phyloP scores from a whole-genome alignment of 345 rosid genomes.

The Firmiana major region DNA sequence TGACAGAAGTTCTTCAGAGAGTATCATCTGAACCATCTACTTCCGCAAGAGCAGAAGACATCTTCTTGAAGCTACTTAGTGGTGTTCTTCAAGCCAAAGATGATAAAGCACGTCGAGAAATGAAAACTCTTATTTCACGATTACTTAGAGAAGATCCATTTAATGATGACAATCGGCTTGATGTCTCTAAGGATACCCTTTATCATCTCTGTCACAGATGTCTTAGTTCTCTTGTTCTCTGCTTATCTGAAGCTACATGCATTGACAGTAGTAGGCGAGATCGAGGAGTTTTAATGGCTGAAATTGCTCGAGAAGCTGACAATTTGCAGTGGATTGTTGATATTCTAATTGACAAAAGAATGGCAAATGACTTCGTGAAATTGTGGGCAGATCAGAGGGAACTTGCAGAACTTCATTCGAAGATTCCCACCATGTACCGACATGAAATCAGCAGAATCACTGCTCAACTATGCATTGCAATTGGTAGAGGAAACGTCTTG shows the following conservation, averaged over 20 bases:
- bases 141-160: slow-evolving; percentile 64
- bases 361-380: slow-evolving; percentile 72
- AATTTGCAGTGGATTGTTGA: slow-evolving; percentile 88
- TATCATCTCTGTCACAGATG: slow-evolving; percentile 77
- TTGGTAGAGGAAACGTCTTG: slow-evolving; percentile 76
- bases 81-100: slow-evolving; percentile 85
- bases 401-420: slow-evolving; percentile 74
- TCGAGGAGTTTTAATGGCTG: slow-evolving; percentile 72
- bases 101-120: slow-evolving; percentile 86
- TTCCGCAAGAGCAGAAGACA: slow-evolving; percentile 52
- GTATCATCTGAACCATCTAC: slow-evolving; percentile 58
- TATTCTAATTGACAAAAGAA: slow-evolving; percentile 59
- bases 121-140: slow-evolving; percentile 67
- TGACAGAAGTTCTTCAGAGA: slow-evolving; percentile 65
- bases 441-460: slow-evolving; percentile 90
- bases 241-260: slow-evolving; percentile 72
- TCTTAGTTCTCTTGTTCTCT: slow-evolving; percentile 63
- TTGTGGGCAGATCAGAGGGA: slow-evolving; percentile 93
- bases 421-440: slow-evolving; percentile 75
- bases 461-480: slow-evolving; percentile 75
- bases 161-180: slow-evolving; percentile 29
- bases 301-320: slow-evolving; percentile 85
- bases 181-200: slow-evolving; percentile 65
- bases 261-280: slow-evolving; percentile 46
- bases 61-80: slow-evolving; percentile 55